Evolutionary conservation across 2,329 filamentous ascomycete genomes (phyloP).

Genomic region (Cytospora piceicola): DNA sequence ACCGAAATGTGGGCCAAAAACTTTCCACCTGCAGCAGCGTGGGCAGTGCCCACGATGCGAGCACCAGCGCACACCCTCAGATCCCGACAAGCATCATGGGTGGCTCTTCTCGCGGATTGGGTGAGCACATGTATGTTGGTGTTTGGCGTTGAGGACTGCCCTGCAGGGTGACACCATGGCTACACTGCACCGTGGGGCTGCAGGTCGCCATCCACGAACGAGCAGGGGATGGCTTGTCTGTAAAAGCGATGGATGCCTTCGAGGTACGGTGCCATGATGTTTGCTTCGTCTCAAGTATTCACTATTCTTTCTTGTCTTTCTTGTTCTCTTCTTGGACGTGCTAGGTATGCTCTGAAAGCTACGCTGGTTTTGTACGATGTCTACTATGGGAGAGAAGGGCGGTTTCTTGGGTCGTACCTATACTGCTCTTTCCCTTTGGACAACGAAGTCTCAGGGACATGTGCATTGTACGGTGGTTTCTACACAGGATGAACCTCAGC

Average conservation of each 20-base stretch:
- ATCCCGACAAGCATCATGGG: slow-evolving; percentile 13
- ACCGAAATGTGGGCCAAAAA: background rate
- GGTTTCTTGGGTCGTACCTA: background rate
- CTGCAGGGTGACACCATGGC: slow-evolving; percentile 1
- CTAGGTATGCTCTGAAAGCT: background rate
- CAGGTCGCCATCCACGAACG: background rate
- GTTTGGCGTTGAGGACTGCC: background rate
- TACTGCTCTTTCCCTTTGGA: background rate
- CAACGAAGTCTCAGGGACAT: slow-evolving; percentile 3
- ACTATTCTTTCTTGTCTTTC: background rate
- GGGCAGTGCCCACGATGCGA: background rate
- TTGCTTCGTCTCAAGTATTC: background rate
- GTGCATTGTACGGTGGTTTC: background rate
- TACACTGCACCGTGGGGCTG: slow-evolving; percentile 20
- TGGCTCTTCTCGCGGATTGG: slow-evolving; percentile 9
- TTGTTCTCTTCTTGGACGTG: background rate
- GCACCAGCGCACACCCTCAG: background rate
- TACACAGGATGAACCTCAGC: background rate
- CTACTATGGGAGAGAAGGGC: background rate
- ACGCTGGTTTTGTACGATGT: background rate
- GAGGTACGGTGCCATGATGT: background rate
- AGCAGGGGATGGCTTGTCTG: slow-evolving; percentile 9
- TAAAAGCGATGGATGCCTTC: slow-evolving; percentile 9
- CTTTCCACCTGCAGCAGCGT: background rate
- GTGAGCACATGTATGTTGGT: slow-evolving; percentile 7